A percentile compares a stretch with the other conserved stretches of the same genome.
These are phyloP conservation scores for Senna tora DNA, from an alignment of 306 rosid species.

Conservation along the genomic window DNA sequence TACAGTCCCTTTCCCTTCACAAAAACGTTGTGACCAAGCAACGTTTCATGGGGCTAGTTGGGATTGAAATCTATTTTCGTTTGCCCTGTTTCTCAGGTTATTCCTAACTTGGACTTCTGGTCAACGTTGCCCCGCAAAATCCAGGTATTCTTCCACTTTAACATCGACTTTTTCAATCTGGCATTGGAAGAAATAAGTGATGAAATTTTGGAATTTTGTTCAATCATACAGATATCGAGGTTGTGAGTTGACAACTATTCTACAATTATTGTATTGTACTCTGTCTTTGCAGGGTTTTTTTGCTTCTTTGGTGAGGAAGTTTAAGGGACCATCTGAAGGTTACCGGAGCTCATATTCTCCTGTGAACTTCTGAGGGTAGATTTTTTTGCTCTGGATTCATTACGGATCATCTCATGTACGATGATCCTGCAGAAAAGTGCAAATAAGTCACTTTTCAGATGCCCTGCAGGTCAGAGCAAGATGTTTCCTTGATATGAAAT, in stretches of 20 bases:
- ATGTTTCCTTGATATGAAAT: constrained; percentile 34
- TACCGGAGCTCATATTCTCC: constrained; percentile 76
- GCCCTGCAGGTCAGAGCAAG: constrained; percentile 34
- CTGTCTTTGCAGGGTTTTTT: constrained; percentile 58
- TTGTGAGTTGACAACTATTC: constrained; percentile 15
- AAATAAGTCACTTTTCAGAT: constrained; percentile 35
- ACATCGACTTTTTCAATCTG: constrained; percentile 28
- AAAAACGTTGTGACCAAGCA: constrained; percentile 22
- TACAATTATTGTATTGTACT: constrained; percentile 25
- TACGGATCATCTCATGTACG: constrained; percentile 35
- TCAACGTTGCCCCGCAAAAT: constrained; percentile 64
- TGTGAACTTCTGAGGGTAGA: constrained; percentile 69
- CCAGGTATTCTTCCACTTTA: constrained; percentile 59
- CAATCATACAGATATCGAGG: neutral
- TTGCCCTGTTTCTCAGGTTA: constrained; percentile 50
- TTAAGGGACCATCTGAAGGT: constrained; percentile 75
- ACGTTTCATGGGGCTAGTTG: constrained; percentile 16
- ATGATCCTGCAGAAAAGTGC: constrained; percentile 40
- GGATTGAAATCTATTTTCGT: constrained; percentile 35
- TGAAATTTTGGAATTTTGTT: neutral
- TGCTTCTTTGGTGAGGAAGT: constrained; percentile 63
- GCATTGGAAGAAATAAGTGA: constrained; percentile 18
- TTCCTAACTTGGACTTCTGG: constrained; percentile 93
- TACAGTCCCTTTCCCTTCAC: constrained; percentile 27
- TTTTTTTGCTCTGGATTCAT: constrained; percentile 39